phyloP scores from a whole-genome alignment of 306 rosid species.

The Cajanus cajan region DNA sequence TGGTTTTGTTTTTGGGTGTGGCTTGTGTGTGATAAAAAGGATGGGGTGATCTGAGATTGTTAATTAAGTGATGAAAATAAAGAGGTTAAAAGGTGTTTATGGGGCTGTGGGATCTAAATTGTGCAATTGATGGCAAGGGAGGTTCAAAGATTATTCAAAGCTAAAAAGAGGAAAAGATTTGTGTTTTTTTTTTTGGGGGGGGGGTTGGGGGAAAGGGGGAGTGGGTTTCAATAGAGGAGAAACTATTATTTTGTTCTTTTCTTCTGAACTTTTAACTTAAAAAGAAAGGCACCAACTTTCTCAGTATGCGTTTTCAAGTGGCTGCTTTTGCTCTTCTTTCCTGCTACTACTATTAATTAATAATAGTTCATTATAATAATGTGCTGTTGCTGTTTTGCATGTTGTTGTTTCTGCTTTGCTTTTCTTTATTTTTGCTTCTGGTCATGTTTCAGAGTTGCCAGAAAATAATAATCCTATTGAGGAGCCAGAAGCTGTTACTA shows the following conservation, averaged over 20 bases:
- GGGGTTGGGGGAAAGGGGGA: neutral
- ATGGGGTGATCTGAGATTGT: constrained; percentile 36
- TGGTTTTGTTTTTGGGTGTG: constrained; percentile 48
- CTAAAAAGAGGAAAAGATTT: constrained; percentile 43
- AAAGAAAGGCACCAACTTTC: constrained; percentile 40
- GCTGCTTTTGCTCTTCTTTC: constrained; percentile 29
- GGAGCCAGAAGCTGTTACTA: constrained; percentile 40
- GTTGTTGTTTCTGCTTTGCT: neutral
- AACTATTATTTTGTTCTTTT: constrained; percentile 47
- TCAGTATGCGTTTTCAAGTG: constrained; percentile 26
- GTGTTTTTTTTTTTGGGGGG: constrained; percentile 9
- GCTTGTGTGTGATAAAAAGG: constrained; percentile 24
- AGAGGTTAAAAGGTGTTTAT: constrained; percentile 29
- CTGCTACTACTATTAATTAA: neutral
- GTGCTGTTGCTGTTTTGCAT: neutral
- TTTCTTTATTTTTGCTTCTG: neutral
- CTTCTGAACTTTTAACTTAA: constrained; percentile 41
- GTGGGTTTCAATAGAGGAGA: constrained; percentile 30
- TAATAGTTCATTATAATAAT: constrained; percentile 6
- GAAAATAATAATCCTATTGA: constrained; percentile 57
- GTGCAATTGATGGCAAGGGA: constrained; percentile 38
- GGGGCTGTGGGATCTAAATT: constrained; percentile 31
- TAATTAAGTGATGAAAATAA: constrained; percentile 34
- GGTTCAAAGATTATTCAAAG: constrained; percentile 47
- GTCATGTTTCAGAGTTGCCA: constrained; percentile 40